Base-by-base conservation (phyloP, 768 basidiomycete genomes). In the Leucosporidium creatinivorum region DNA sequence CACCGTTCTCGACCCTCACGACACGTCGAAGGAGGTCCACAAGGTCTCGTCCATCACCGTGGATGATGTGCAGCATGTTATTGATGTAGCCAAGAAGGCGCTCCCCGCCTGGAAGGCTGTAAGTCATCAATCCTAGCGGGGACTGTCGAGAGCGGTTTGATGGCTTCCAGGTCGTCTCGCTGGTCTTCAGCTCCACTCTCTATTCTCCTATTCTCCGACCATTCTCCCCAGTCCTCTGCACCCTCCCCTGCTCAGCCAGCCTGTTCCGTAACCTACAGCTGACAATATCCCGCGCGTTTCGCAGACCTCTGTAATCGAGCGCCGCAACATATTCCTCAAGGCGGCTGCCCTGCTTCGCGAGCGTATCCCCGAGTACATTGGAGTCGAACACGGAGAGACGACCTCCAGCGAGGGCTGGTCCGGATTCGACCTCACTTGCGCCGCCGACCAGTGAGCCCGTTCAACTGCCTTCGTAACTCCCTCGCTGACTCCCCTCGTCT, bases 291-390 rank as follows among this genome's bases (percentile, higher is more conserved):
- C n/a, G n/a, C n/a, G 9, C 13, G 17, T 0, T 12, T 1, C 18
- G 44, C 54, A 66, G 70, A 60, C 67, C 5, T 58, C 66, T 2
- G 62, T 68, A 2, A 23, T 57, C 28, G 62, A 67, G 49, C 68
- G 74, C 10, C 51, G 74, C 10, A 48, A 51, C n/a, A 73, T 73
- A 52, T 75, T 73, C 68, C 8, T 63, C 58, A 65, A 62, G 52
- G 73, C 72, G 1, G 67, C 68, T 2, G 26, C 56, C 13, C 49
- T 72, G 19, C 31, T 73, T 17, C 47, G 58, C 18, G 61, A 66
- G 33, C 65, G 69, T 12, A 67, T 26, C 1, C 31, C 59, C 33
- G 67, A 73, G 48, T 69, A 62, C 26, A 69, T 67, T 4, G 31
- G 49, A 31, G 36, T 67, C 44, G 68, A 70, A 49, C 47, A 57